These are phyloP conservation scores for Sporothrix luriei DNA, from an alignment of 2,329 filamentous ascomycete species.

Conservation along the genomic window DNA sequence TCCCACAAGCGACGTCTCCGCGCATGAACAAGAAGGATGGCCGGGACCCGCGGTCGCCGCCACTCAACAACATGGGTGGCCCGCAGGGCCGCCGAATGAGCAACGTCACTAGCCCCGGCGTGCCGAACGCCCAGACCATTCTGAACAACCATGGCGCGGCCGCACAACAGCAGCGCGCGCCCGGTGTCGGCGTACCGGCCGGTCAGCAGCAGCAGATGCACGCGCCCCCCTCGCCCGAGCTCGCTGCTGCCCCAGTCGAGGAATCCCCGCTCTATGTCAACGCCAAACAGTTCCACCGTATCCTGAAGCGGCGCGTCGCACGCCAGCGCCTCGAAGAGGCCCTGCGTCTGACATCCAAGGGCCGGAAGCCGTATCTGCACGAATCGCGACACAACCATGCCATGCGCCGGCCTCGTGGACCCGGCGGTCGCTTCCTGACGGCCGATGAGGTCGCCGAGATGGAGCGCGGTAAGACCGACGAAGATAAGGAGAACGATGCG, in stretches of 20 bases:
- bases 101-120: conserved; percentile 73
- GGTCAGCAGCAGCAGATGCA: conserved; percentile 66
- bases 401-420: conserved; percentile 91
- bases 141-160: conserved; percentile 66
- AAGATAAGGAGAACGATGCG: conserved; percentile 45
- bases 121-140: conserved; percentile 72
- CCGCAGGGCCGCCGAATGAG: conserved; percentile 67
- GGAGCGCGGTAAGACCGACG: conserved; percentile 64
- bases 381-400: conserved; percentile 98
- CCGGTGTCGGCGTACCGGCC: conserved; percentile 58
- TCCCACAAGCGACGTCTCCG: conserved; percentile 72
- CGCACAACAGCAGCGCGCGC: conserved; percentile 41
- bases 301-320: conserved; percentile 89
- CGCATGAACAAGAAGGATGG: conserved; percentile 75
- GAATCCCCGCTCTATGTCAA: conserved; percentile 97
- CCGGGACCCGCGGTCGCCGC: conserved; percentile 75
- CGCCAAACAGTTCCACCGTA: conserved; percentile 97
- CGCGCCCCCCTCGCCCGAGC: conserved; percentile 75
- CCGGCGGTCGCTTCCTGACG: conserved; percentile 92
- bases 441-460: conserved; percentile 93
- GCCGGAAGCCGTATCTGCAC: conserved; percentile 93
- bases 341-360: conserved; percentile 87
- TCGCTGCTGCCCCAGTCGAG: conserved; percentile 71
- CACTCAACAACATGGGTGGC: conserved; percentile 63
- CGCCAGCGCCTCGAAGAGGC: conserved; percentile 93